Base-by-base conservation (phyloP, 257 asterid genomes). In the Penstemon barbatus region DNA sequence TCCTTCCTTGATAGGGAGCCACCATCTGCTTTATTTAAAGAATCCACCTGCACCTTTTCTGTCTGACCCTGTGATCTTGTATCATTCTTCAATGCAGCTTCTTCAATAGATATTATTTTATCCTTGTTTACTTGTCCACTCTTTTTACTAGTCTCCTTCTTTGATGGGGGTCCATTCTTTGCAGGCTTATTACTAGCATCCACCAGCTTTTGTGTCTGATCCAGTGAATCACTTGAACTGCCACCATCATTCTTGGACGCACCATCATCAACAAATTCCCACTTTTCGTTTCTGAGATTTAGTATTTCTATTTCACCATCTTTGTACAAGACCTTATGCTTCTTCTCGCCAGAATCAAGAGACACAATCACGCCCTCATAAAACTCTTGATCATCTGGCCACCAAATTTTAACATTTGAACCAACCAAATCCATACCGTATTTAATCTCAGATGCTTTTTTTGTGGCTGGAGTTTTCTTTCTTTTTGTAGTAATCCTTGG, bases 231-330 rank as follows among this genome's bases (percentile, higher is more conserved):
- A 75, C 89, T 83, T 63, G 76, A 75, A 68, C 76, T 70, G 43
- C 66, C 84, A 75, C 76, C 82, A 56, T 77, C 80, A 10, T 65
- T 73, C 75, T 84, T 77, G 49, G 83, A 64, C 58, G 77, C 18
- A 71, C 73, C 81, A 67, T 82, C 91, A n/a, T 50, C 74, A 69
- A 94, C 56, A 71, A 84, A 68, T 57, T 78, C 76, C 96, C 92
- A 94, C 54, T 63, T 59, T 74, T 94, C 89, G 71, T 65, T 83
- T 67, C 9, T 75, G 42, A 94, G 92, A 82, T 84, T 80, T 67
- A 94, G 79, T 5, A 8, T 45, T 80, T 94, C 99, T 74, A 73
- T 64, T 57, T 94, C 99, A 7, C 97, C 99, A 80, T 91, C 99
- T 78, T 7, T 63, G 60, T 94, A 94, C 62, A 39, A 36, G 54